Percentiles rank a stretch among this genome's conserved stretches.
These are phyloP conservation scores for Phytophthora cactorum DNA, from an alignment of 352 stramenopile species.

Conservation along the genomic window DNA sequence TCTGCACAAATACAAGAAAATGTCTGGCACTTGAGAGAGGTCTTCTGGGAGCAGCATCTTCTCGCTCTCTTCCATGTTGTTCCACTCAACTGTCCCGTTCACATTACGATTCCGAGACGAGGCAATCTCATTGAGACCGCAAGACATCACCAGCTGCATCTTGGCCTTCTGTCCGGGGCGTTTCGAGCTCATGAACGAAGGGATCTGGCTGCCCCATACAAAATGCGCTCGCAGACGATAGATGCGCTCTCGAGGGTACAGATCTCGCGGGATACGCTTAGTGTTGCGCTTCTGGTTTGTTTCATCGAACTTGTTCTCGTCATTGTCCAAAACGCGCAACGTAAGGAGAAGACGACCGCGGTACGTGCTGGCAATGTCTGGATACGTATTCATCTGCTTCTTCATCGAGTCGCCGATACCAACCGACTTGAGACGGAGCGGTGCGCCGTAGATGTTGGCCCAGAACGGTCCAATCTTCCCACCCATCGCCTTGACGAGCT, in stretches of 20 bases:
- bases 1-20: slow-evolving; percentile 89
- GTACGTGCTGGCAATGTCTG: slow-evolving; percentile 84
- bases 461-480: slow-evolving; percentile 68
- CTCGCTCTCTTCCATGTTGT: slow-evolving; percentile 78
- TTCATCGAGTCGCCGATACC: slow-evolving; percentile 67
- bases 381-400: slow-evolving; percentile 89
- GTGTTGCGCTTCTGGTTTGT: slow-evolving; percentile 88
- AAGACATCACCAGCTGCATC: slow-evolving; percentile 79
- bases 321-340: slow-evolving; percentile 75
- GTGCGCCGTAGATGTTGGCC: slow-evolving; percentile 83
- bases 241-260: slow-evolving; percentile 67
- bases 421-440: slow-evolving; percentile 61
- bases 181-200: slow-evolving; percentile 72
- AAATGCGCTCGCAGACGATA: slow-evolving; percentile 82
- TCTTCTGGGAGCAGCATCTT: slow-evolving; percentile 78
- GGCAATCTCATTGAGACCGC: slow-evolving; percentile 66
- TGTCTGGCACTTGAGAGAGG: slow-evolving; percentile 81
- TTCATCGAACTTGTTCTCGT: slow-evolving; percentile 74
- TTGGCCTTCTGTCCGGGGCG: slow-evolving; percentile 76
- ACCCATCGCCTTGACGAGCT: slow-evolving; percentile 71
- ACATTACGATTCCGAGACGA: slow-evolving; percentile 68
- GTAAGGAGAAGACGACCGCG: slow-evolving; percentile 82
- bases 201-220: slow-evolving; percentile 78
- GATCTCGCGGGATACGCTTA: slow-evolving; percentile 60
- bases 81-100: slow-evolving; percentile 87